A percentile compares a stretch with the other conserved stretches of the same genome.
Evolutionary conservation across 2,329 filamentous ascomycete genomes (phyloP).

Genomic region (Rutstroemia sydowiana): DNA sequence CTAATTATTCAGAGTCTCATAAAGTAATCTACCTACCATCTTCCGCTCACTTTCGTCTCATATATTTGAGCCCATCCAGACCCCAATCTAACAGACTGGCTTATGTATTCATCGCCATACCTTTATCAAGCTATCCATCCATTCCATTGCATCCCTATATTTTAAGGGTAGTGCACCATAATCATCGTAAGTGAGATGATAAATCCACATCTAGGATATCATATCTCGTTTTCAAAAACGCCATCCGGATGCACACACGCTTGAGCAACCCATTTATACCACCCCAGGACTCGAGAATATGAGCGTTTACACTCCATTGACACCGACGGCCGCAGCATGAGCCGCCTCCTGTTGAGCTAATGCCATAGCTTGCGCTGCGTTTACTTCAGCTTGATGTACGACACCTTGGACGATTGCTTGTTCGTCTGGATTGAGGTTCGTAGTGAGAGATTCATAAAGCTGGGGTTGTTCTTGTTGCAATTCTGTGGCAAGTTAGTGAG

Average conservation of each 20-base stretch:
- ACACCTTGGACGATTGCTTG: conserved; percentile 73
- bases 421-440: conserved; percentile 72
- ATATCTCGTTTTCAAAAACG: conserved; percentile 7
- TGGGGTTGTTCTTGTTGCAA: conserved; percentile 88
- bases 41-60: background rate
- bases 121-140: background rate
- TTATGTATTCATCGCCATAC: conserved; percentile 3
- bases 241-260: conserved; percentile 18
- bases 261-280: conserved; percentile 20
- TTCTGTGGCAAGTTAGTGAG: conserved; percentile 42
- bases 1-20: background rate
- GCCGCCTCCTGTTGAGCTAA: conserved; percentile 17
- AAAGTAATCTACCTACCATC: background rate
- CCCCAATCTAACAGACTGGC: background rate
- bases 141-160: conserved; percentile 2
- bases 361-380: conserved; percentile 17
- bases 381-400: conserved; percentile 38
- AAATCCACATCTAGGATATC: conserved; percentile 7
- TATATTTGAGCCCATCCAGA: background rate
- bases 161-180: conserved; percentile 7
- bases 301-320: conserved; percentile 22
- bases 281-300: conserved; percentile 9
- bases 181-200: conserved; percentile 2
- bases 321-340: conserved; percentile 10
- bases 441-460: conserved; percentile 74